Evolutionary conservation across 805 yeast species (phyloP).

Genomic region (Kluyveromyces wickerhamii): DNA sequence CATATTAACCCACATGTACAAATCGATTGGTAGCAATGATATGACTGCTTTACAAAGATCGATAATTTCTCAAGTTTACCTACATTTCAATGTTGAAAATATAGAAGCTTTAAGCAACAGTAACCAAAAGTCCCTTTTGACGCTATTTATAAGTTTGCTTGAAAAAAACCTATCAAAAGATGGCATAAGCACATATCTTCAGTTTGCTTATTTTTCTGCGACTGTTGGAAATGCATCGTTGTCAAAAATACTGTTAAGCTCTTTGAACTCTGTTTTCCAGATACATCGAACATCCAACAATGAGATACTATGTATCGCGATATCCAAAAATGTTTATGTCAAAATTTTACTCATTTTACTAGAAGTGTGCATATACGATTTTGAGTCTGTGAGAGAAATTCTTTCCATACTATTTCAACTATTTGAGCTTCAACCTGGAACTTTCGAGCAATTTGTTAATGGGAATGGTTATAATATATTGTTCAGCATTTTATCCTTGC

Average conservation of each 20-base stretch:
- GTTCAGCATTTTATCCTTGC: conserved; percentile 43
- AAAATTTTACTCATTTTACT: conserved; percentile 23
- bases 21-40: no score
- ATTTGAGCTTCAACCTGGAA: conserved; percentile 31
- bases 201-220: neutral
- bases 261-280: neutral
- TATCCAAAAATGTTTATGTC: conserved; percentile 1
- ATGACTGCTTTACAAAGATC: conserved; percentile 1
- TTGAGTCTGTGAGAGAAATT: conserved; percentile 36
- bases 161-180: neutral
- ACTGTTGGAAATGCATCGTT: neutral
- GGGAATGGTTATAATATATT: conserved; percentile 54
- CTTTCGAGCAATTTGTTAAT: conserved; percentile 37
- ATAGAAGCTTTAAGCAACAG: neutral
- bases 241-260: neutral
- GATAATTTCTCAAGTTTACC: neutral
- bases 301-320: neutral
- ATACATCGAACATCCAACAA: neutral
- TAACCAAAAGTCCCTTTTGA: neutral
- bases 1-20: no score
- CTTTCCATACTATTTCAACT: conserved; percentile 11
- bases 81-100: neutral
- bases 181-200: neutral
- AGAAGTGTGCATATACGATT: conserved; percentile 47
- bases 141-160: neutral